phyloP scores from a whole-genome alignment of 176 grass and related monocot genomes.

The Secale cereale region DNA sequence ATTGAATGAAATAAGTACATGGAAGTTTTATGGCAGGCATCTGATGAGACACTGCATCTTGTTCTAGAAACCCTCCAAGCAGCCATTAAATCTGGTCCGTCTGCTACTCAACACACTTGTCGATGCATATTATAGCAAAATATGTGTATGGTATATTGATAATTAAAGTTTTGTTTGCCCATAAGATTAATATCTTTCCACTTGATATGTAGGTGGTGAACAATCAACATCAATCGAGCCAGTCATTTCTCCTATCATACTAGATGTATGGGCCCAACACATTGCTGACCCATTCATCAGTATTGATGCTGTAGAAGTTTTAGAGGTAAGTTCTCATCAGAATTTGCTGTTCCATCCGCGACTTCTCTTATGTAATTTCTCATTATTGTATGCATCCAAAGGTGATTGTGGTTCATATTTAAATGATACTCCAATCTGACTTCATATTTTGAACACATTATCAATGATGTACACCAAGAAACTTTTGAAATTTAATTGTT shows the following conservation, averaged over 20 bases:
- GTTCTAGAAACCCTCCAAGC: conserved; percentile 92
- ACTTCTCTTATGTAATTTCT: neutral
- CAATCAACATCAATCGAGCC: conserved; percentile 74
- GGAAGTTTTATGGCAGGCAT: conserved; percentile 55
- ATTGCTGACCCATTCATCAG: conserved; percentile 93
- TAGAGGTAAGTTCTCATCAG: conserved; percentile 66
- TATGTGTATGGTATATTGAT: neutral
- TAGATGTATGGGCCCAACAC: conserved; percentile 84
- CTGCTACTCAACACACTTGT: neutral
- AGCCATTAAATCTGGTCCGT: conserved; percentile 69
- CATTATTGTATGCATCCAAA: neutral
- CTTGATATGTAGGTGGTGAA: conserved; percentile 54
- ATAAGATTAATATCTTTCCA: conserved; percentile 15
- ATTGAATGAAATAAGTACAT: conserved; percentile 19
- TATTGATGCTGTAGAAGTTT: conserved; percentile 81
- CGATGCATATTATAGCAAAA: conserved; percentile 22
- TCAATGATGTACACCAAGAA: neutral
- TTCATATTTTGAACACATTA: neutral
- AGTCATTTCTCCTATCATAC: conserved; percentile 76
- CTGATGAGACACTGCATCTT: conserved; percentile 95
- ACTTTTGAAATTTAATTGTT: neutral
- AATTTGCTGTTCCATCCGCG: neutral
- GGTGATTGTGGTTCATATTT: neutral
- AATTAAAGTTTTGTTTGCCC: neutral
- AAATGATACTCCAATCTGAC: neutral